Evolutionary conservation across 2,329 filamentous ascomycete genomes (phyloP), one percentile per base, ranked within the genome.

Genomic region (Coleophoma crateriformis): DNA sequence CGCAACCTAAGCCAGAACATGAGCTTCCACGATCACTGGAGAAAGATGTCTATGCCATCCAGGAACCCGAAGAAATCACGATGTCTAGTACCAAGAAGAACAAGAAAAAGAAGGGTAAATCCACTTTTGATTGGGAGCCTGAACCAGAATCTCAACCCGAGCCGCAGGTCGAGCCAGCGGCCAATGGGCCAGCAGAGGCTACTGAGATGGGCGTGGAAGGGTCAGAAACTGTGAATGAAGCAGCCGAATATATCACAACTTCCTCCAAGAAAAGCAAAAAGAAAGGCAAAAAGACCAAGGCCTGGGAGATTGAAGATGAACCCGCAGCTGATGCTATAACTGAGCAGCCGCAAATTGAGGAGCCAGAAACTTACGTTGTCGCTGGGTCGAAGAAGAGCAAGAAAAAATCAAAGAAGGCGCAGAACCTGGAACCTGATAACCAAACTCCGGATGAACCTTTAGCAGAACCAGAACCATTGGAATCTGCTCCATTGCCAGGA

Each of bases 31-130:
- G 17, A 19, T 47, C 22, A 14, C 33, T 8, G 22, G 40, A 50
- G 32, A 34, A 49, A 11, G 8, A 7, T 14, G 41, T 15, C 12
- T 10, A 15, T 27, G 32, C n/a, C 7, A 3, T 15, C 20, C 20
- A 22, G 15, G 42, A 19, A 27, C 33, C 37, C 17, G 39, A 46
- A 27, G 45, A 47, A n/a, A 40, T 43, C 22, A n/a, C n/a, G 13
- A 10, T 40, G 33, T 33, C 38, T 11, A 38, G 38, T 41, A 51
- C 53, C 10, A 61, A 62, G 48, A 61, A 61, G 49, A 51, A 52
- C 38, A 61, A 62, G 47, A 68, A 67, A 50, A 67, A 67, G 54
- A 65, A 68, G 53, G 57, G 62, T 42, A 68, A 60, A 37, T 53
- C 50, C 7, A 47, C 45, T 34, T 50, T 46, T 19, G 43, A 42